Evolutionary conservation across 345 rosid genomes (phyloP), one percentile per base, ranked within the genome.

Genomic region (Euphorbia pulcherrima): DNA sequence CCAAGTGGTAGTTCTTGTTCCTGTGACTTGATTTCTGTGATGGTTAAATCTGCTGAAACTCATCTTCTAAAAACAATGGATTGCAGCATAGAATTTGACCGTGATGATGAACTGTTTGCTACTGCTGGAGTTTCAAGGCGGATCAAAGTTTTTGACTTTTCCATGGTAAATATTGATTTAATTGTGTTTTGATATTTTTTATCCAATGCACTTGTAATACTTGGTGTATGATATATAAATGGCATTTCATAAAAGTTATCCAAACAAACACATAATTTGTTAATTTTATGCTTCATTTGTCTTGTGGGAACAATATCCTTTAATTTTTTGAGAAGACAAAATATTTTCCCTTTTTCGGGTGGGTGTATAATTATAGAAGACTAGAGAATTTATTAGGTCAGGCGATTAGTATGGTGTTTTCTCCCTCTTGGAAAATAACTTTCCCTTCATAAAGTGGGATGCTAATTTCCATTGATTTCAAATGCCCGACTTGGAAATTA

Each of bases 61-160:
- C 41, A 33, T 58, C 46, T 63, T 39, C 63, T 62, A 53, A 65
- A 67, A 30, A 29, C 69, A 17, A 64, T 69, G n/a, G 11, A 27
- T 68, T 64, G 77, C 97, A 95, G 99, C 90, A 90, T 88, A 78
- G 97, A 95, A 77, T 95, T 95, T 82, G 93, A 95, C 71, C 87
- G 94, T n/a, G 97, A 95, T 73, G 97, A 92, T 80, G 96, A 95
- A 79, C 73, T 86, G 67, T 95, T 92, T 78, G 99, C 99, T 56
- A 92, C 97, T 52, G 99, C 97, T 66, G 99, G 99, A 76, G 99
- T 95, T 67, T 95, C 99, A 53, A 76, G 96, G 74, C 80, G 96
- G 69, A 95, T 95, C 69, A 92, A 95, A 86, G 88, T 92, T 71
- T 95, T 90, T 71, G 97, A 92, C 82, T 92, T 95, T 74, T 84